phyloP scores from a whole-genome alignment of 1,284 basidiomycete species.

The Puccinia coronata region DNA sequence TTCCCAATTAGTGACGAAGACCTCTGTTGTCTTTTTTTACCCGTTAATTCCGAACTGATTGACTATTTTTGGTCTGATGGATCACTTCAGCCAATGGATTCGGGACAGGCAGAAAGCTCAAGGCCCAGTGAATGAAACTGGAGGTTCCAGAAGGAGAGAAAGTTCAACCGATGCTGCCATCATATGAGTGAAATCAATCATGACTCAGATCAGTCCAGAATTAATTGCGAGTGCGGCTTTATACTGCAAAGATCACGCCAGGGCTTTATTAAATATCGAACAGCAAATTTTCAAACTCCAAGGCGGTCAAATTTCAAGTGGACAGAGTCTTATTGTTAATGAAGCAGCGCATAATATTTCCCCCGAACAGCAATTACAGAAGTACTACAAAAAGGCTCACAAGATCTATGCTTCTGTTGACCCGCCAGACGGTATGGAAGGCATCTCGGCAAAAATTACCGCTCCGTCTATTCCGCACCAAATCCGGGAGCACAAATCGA shows the following conservation, averaged over 20 bases:
- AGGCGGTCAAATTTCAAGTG: conserved; percentile 50
- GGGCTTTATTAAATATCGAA: conserved; percentile 93
- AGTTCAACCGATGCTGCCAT: conserved; percentile 60
- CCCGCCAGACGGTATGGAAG: conserved; percentile 99
- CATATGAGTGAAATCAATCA: conserved; percentile 70
- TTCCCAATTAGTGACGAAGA: too few relatives aligned
- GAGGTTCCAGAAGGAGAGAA: conserved; percentile 58
- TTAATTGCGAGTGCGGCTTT: conserved; percentile 91
- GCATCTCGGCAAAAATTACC: conserved; percentile 84
- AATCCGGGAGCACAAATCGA: conserved; percentile 96
- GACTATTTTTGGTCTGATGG: conserved; percentile 90
- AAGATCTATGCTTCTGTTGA: conserved; percentile 97
- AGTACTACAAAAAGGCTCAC: conserved; percentile 86
- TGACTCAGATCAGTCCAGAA: conserved; percentile 80
- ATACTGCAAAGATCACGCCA: conserved; percentile 88
- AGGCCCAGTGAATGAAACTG: neutral
- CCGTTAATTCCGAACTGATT: conserved; percentile 57
- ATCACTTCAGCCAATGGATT: conserved; percentile 91
- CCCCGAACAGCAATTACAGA: conserved; percentile 66
- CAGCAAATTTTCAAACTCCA: conserved; percentile 67
- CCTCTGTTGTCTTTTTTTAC: conserved; percentile 1
- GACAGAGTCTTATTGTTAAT: conserved; percentile 54
- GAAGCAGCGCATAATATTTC: conserved; percentile 63
- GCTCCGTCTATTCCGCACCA: conserved; percentile 92
- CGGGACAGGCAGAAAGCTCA: conserved; percentile 63